Percentiles rank a stretch among this genome's conserved stretches.
phyloP scores from a whole-genome alignment of 495 filamentous ascomycete genomes.

The Tetracladium marchalianum region DNA sequence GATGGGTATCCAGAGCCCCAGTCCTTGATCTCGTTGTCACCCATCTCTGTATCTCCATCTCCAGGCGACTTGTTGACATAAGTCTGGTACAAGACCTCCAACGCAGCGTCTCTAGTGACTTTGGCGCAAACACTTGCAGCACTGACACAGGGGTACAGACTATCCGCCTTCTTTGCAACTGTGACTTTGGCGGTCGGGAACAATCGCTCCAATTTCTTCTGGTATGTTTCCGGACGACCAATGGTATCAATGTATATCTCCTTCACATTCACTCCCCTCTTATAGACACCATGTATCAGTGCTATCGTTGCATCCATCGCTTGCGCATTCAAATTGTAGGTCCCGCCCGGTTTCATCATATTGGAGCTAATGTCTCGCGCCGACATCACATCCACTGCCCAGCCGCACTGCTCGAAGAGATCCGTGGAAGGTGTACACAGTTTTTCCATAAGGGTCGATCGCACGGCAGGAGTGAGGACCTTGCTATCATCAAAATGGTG shows the following conservation, averaged over 20 bases:
- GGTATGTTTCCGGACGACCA: constrained; percentile 71
- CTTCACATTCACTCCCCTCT: constrained; percentile 61
- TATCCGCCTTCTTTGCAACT: constrained; percentile 94
- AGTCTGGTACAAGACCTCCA: constrained; percentile 58
- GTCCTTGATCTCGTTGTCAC: constrained; percentile 17
- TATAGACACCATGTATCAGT: constrained; percentile 68
- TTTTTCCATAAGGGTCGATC: constrained; percentile 62
- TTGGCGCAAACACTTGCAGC: constrained; percentile 93
- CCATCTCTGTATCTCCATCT: constrained; percentile 13
- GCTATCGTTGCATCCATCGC: constrained; percentile 91
- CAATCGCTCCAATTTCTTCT: constrained; percentile 68
- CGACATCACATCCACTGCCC: constrained; percentile 71
- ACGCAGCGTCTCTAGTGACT: constrained; percentile 81
- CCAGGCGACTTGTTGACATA: constrained; percentile 10
- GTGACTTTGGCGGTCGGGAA: constrained; percentile 77
- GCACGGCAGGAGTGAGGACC: constrained; percentile 63
- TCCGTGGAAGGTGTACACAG: constrained; percentile 59
- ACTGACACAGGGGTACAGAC: constrained; percentile 83
- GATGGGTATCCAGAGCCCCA: constrained; percentile 95
- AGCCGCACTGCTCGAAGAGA: constrained; percentile 63
- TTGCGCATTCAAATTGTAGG: constrained; percentile 95
- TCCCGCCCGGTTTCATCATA: constrained; percentile 59
- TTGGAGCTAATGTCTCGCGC: constrained; percentile 73
- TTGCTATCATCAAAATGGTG: constrained; percentile 93
- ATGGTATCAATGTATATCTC: constrained; percentile 97